Conservation (phyloP, 2,329 filamentous ascomycete genomes). For the Pseudocercospora eumusae region DNA sequence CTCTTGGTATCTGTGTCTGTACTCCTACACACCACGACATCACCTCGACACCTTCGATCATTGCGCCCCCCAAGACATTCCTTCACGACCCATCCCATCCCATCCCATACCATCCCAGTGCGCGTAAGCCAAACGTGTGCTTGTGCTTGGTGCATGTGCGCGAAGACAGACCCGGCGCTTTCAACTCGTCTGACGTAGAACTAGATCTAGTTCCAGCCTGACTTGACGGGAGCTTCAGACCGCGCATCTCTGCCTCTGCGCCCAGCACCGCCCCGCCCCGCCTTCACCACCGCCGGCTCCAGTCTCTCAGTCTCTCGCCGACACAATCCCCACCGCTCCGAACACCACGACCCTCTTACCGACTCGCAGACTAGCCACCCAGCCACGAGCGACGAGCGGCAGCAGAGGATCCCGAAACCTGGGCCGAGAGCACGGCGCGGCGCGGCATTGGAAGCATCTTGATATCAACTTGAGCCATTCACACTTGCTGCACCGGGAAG, state of each 20-base stretch:
- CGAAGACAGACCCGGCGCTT: not conserved
- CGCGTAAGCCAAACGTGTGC: conserved; percentile 4
- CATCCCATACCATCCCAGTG: no score
- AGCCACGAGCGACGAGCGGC: conserved; percentile 5
- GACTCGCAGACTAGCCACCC: not conserved
- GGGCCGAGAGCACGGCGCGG: conserved; percentile 3
- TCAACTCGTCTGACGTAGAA: conserved; percentile 6
- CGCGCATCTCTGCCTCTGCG: conserved; percentile 6
- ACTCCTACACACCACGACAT: not conserved
- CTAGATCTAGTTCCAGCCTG: no score
- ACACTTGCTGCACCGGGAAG: conserved; percentile 48
- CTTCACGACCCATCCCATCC: not conserved
- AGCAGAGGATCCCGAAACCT: not conserved
- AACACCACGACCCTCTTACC: not conserved
- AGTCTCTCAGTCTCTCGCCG: not conserved
- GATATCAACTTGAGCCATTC: not conserved
- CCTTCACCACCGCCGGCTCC: not conserved
- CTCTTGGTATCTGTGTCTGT: not conserved
- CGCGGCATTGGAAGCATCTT: not conserved
- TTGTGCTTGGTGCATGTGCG: not conserved
- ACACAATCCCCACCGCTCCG: not conserved
- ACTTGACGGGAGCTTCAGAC: conserved; percentile 4
- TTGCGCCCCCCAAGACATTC: not conserved
- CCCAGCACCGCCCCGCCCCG: no score
- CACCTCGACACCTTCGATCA: not conserved